phyloP scores from a whole-genome alignment of 2,329 filamentous ascomycete species.

The Pseudopithomyces chartarum region DNA sequence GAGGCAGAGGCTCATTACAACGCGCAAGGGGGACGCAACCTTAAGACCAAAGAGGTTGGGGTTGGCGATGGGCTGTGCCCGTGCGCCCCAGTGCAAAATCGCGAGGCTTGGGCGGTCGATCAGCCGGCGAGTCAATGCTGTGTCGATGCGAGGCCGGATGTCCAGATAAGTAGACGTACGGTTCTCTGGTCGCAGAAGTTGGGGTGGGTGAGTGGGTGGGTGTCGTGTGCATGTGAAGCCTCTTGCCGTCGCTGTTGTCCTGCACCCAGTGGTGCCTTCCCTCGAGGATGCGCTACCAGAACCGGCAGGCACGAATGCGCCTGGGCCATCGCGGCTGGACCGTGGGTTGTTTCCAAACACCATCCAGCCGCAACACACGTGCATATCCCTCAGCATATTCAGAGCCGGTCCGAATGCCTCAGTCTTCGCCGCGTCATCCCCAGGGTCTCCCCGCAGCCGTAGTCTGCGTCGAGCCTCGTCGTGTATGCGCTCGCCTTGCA shows the following conservation, averaged over 20 bases:
- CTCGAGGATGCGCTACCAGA: constrained; percentile 3
- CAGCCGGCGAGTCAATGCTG: background rate
- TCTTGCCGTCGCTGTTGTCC: background rate
- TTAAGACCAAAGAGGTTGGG: constrained; percentile 8
- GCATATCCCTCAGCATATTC: background rate
- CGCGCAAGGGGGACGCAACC: constrained; percentile 2
- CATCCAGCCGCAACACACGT: background rate
- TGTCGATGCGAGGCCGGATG: background rate
- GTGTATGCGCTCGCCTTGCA: too few relatives aligned
- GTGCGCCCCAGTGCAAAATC: background rate
- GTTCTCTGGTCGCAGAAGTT: too few relatives aligned
- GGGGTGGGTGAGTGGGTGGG: background rate
- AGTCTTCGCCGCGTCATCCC: too few relatives aligned
- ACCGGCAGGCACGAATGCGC: constrained; percentile 1
- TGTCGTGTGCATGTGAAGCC: background rate
- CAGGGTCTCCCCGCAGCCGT: too few relatives aligned
- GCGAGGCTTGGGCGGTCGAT: background rate
- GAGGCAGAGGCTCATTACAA: background rate
- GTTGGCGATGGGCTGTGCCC: constrained; percentile 5
- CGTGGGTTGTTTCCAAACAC: background rate
- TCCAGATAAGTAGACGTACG: too few relatives aligned
- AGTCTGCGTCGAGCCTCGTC: too few relatives aligned
- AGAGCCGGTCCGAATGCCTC: too few relatives aligned
- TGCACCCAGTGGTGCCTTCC: background rate
- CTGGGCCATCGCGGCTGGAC: background rate